Conservation (phyloP, 306 rosid species). For the Fragaria iinumae region DNA sequence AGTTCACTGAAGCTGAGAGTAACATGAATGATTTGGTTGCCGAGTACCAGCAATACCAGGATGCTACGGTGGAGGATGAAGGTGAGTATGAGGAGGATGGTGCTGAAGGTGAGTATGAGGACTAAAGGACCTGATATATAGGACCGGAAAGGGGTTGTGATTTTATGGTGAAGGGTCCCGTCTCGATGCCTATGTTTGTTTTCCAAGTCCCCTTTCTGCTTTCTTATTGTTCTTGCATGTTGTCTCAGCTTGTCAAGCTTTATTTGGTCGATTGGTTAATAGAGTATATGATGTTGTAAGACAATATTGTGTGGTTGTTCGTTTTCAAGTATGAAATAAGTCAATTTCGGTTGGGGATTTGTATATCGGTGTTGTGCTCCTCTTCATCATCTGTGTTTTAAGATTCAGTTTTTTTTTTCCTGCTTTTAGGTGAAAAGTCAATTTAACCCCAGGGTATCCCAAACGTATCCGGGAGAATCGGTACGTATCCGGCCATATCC, state of each 20-base stretch:
- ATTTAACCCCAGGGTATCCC: too few species aligned
- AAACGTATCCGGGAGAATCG: too few species aligned
- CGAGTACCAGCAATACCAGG: slow-evolving; percentile 93
- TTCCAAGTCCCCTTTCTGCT: slow-evolving; percentile 10
- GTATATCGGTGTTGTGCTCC: neutral
- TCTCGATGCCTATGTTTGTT: neutral
- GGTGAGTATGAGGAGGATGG: slow-evolving; percentile 60
- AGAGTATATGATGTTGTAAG: slow-evolving; percentile 1
- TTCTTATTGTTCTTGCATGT: slow-evolving; percentile 7
- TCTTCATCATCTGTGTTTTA: neutral
- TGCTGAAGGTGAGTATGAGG: slow-evolving; percentile 35
- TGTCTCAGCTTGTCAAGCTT: slow-evolving; percentile 12
- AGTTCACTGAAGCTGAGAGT: slow-evolving; percentile 91
- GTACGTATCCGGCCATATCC: too few species aligned
- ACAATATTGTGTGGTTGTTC: slow-evolving; percentile 18
- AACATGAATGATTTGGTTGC: slow-evolving; percentile 96
- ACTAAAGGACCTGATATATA: slow-evolving; percentile 16
- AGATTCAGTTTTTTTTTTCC: too few species aligned
- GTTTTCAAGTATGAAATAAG: slow-evolving; percentile 13
- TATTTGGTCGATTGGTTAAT: slow-evolving; percentile 11
- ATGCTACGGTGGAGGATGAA: slow-evolving; percentile 82
- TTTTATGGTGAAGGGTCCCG: neutral
- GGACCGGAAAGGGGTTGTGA: slow-evolving; percentile 9
- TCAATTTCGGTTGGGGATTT: slow-evolving; percentile 2
- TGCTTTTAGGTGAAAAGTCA: too few species aligned